Evolutionary conservation across 164 flowering plant species (phyloP).

Genomic region (Amborella trichopoda): DNA sequence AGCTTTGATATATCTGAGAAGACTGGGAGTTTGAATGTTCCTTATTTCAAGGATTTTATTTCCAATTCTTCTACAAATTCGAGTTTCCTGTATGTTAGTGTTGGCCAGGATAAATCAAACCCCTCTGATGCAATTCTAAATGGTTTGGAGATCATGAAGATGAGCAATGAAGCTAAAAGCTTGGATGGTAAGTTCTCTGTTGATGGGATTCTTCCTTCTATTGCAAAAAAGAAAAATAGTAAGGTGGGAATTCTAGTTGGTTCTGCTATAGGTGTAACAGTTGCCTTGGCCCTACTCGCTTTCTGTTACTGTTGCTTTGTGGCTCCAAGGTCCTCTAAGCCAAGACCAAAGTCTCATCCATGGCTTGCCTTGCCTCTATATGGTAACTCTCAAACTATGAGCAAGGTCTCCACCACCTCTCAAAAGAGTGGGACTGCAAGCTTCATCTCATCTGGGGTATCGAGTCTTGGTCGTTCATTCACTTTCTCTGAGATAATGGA

Average conservation of each 20-base stretch:
- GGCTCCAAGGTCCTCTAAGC: constrained; percentile 29
- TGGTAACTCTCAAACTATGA: constrained; percentile 71
- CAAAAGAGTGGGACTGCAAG: constrained; percentile 86
- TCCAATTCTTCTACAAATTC: constrained; percentile 35
- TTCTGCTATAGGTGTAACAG: constrained; percentile 29
- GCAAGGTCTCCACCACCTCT: constrained; percentile 60
- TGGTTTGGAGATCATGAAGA: constrained; percentile 86
- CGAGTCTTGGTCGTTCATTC: constrained; percentile 61
- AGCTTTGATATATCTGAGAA: constrained; percentile 54
- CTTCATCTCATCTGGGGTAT: constrained; percentile 62
- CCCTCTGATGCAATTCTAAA: constrained; percentile 48
- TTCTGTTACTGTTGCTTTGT: constrained; percentile 43
- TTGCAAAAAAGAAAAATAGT: constrained; percentile 25
- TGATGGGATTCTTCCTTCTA: constrained; percentile 25
- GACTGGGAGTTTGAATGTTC: constrained; percentile 33
- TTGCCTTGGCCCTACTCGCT: constrained; percentile 22
- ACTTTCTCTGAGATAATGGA: constrained; percentile 74
- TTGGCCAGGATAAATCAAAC: constrained; percentile 62
- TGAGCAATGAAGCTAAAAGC: constrained; percentile 66
- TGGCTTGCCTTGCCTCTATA: constrained; percentile 76
- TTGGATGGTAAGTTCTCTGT: constrained; percentile 52
- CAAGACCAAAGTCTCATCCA: constrained; percentile 32
- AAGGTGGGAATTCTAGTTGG: constrained; percentile 32
- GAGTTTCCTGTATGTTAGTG: constrained; percentile 44
- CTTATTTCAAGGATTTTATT: constrained; percentile 63